Evolutionary conservation across 1,284 basidiomycete genomes (phyloP).

Genomic region (Ganoderma lingzhi): DNA sequence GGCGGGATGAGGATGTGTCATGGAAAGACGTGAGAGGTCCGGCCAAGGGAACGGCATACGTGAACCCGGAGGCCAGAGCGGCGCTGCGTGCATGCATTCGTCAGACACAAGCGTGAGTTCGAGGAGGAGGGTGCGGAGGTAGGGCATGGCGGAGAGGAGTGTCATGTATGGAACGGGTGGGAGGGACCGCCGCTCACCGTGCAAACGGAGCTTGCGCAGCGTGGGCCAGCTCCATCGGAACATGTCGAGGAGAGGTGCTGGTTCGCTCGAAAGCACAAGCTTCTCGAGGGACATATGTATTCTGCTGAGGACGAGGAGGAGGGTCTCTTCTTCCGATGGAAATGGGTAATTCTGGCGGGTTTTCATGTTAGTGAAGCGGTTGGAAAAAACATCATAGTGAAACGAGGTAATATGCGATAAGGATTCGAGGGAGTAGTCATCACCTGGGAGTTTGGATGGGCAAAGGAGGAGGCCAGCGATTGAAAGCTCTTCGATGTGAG

Average conservation of each 20-base stretch:
- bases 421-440: not conserved
- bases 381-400: not conserved
- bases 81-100: not conserved
- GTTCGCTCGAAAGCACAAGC: not conserved
- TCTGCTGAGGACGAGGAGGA: not conserved
- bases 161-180: not conserved
- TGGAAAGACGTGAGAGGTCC: not conserved
- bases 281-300: not conserved
- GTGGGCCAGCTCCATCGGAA: not conserved
- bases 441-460: not conserved
- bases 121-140: not conserved
- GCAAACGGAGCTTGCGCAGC: not conserved
- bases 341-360: not conserved
- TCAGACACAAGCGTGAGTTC: not conserved
- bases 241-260: not conserved
- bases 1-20: conserved; percentile 9
- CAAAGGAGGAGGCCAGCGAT: not conserved
- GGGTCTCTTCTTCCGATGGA: not conserved
- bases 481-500: not conserved
- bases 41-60: not conserved
- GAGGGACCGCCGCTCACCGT: not conserved
- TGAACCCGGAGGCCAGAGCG: not conserved
- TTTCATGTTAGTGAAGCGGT: not conserved
- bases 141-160: not conserved
- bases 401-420: not conserved